Evolutionary conservation across 1,284 basidiomycete genomes (phyloP).

Genomic region (Microbotryum silenes-acaulis): DNA sequence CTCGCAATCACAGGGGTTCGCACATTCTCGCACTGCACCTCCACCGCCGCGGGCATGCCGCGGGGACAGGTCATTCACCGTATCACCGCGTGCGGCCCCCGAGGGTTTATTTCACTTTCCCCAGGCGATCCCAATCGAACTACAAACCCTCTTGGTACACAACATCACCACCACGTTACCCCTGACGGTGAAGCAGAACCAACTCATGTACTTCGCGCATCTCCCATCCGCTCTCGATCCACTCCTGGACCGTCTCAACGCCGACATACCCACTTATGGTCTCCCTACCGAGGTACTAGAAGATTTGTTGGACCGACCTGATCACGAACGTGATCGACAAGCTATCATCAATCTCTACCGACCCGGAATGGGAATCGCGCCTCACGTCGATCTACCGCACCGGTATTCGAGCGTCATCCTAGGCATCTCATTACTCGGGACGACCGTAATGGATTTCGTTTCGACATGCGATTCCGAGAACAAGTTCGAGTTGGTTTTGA

Average conservation of each 20-base stretch:
- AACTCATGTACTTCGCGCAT: conserved; percentile 60
- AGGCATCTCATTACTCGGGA: conserved; percentile 62
- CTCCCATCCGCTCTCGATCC: conserved; percentile 52
- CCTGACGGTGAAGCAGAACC: conserved; percentile 6
- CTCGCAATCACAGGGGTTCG: too few relatives aligned
- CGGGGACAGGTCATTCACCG: not conserved
- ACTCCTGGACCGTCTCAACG: conserved; percentile 51
- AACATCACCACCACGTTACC: not conserved
- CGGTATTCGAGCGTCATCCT: conserved; percentile 73
- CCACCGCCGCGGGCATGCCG: too few relatives aligned
- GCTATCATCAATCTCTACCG: conserved; percentile 69
- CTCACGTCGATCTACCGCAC: conserved; percentile 65
- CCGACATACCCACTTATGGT: conserved; percentile 44
- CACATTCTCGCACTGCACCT: not conserved
- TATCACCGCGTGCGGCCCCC: too few relatives aligned
- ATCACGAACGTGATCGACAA: conserved; percentile 48
- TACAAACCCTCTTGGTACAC: conserved; percentile 16
- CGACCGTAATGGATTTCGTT: conserved; percentile 64
- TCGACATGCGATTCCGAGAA: conserved; percentile 4
- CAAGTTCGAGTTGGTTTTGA: conserved; percentile 37
- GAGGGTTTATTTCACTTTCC: conserved; percentile 25
- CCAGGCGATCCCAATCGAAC: conserved; percentile 13
- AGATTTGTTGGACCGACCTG: conserved; percentile 47
- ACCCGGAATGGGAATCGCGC: conserved; percentile 68
- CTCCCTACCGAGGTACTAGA: conserved; percentile 42